A percentile compares a stretch with the other conserved stretches of the same genome.
These are phyloP conservation scores for Porphyra umbilicalis DNA, from an alignment of 31 red algal genomes.

Conservation along the genomic window DNA sequence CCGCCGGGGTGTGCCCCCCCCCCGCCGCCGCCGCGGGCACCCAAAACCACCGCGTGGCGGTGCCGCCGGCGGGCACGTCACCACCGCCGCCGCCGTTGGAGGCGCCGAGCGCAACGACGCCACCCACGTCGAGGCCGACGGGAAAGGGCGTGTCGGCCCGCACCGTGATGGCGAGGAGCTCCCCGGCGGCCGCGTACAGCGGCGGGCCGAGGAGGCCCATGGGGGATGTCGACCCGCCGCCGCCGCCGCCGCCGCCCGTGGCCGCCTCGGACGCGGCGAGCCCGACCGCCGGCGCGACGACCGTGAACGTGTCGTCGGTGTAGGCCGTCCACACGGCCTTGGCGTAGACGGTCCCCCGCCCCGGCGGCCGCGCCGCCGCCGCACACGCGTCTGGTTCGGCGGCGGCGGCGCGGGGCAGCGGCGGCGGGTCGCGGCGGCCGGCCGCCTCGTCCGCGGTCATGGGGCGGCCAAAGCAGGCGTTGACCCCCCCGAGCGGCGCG, in stretches of 20 bases:
- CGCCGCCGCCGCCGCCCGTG: no score
- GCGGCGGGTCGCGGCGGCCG: background rate
- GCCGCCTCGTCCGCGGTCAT: background rate
- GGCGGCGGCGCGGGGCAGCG: background rate
- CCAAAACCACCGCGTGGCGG: background rate
- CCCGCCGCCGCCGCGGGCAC: background rate
- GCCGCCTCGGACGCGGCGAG: background rate
- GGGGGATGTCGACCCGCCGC: background rate
- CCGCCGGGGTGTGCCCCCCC: background rate
- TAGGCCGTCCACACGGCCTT: background rate
- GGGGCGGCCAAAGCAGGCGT: background rate
- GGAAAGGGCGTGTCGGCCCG: background rate
- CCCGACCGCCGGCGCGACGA: background rate
- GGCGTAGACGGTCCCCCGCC: background rate
- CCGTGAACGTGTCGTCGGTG: background rate
- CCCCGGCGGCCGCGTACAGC: background rate
- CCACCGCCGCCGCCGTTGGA: background rate
- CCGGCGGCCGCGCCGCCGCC: background rate
- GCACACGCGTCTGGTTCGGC: background rate
- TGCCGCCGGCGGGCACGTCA: background rate
- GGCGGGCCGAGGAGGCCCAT: background rate
- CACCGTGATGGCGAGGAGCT: background rate
- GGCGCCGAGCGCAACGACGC: background rate
- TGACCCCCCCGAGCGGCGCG: constrained; percentile 1
- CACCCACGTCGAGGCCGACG: background rate